phyloP scores from a whole-genome alignment of 2,329 filamentous ascomycete species.

The Xylaria sp. region DNA sequence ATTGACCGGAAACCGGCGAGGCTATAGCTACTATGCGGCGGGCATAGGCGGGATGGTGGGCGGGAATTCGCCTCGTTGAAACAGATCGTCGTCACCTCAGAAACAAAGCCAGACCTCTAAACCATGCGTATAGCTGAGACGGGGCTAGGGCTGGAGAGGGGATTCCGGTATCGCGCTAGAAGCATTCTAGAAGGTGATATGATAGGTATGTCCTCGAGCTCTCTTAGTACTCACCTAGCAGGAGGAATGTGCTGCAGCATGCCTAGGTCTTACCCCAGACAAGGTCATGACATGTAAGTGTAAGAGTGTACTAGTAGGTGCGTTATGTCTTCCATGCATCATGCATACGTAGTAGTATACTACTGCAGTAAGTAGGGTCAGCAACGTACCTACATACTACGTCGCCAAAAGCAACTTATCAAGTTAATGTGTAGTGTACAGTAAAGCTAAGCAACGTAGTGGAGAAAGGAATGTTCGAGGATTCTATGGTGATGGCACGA shows the following conservation, averaged over 20 bases:
- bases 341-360: conserved; percentile 3
- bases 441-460: neutral
- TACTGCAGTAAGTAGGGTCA: neutral
- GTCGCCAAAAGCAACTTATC: conserved; percentile 11
- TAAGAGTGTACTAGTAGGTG: neutral
- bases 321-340: conserved; percentile 14
- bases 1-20: conserved; percentile 5
- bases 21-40: neutral
- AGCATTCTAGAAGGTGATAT: conserved; percentile 35
- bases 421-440: neutral
- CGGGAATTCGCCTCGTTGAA: neutral
- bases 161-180: conserved; percentile 28
- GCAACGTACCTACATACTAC: neutral
- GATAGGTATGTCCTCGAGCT: neutral
- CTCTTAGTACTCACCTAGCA: neutral
- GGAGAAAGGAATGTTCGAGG: neutral
- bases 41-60: neutral
- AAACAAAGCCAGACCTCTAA: neutral
- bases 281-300: neutral
- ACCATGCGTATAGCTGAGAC: conserved; percentile 16
- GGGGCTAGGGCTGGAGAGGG: conserved; percentile 9
- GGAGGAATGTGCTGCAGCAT: neutral
- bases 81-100: neutral
- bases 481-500: neutral
- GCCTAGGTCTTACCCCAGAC: conserved; percentile 28